A percentile compares a stretch with the other conserved stretches of the same genome.
These are phyloP conservation scores for Jamesozyma lodderae DNA, from an alignment of 805 yeast genomes.

Conservation along the genomic window DNA sequence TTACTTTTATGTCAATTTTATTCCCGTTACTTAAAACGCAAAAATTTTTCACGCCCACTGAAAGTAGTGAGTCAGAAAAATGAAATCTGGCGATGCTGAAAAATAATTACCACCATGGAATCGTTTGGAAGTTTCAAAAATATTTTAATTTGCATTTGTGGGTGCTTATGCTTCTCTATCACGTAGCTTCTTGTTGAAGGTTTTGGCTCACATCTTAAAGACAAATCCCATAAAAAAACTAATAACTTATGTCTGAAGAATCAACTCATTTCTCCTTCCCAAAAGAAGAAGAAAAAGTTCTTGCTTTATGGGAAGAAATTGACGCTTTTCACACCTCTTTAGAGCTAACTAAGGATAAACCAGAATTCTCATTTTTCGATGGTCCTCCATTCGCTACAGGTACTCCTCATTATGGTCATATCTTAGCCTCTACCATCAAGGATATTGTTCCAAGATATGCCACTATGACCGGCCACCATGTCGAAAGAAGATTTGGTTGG, in stretches of 20 bases:
- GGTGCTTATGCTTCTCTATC: no score
- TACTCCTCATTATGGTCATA: constrained; percentile 98
- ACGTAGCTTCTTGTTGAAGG: no score
- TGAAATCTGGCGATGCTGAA: no score
- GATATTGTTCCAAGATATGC: constrained; percentile 97
- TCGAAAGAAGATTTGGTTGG: constrained; percentile 98
- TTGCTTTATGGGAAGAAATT: constrained; percentile 76
- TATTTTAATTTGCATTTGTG: no score
- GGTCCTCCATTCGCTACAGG: constrained; percentile 99
- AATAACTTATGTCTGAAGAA: constrained; percentile 31
- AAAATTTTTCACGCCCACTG: no score
- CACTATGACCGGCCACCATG: constrained; percentile 93
- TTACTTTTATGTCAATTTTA: no score
- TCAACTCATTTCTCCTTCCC: constrained; percentile 60
- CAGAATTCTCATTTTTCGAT: constrained; percentile 88
- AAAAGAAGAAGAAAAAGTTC: constrained; percentile 77
- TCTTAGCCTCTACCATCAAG: constrained; percentile 91
- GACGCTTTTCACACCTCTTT: constrained; percentile 89
- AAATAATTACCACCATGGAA: no score
- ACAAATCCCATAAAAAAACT: not conserved
- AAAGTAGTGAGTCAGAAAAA: no score
- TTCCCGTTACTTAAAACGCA: no score
- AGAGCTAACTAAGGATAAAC: constrained; percentile 74
- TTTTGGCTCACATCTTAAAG: no score
- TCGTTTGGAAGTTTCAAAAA: no score